These are phyloP conservation scores for Lophiostoma macrostomum DNA, from an alignment of 495 filamentous ascomycete genomes.

Conservation along the genomic window DNA sequence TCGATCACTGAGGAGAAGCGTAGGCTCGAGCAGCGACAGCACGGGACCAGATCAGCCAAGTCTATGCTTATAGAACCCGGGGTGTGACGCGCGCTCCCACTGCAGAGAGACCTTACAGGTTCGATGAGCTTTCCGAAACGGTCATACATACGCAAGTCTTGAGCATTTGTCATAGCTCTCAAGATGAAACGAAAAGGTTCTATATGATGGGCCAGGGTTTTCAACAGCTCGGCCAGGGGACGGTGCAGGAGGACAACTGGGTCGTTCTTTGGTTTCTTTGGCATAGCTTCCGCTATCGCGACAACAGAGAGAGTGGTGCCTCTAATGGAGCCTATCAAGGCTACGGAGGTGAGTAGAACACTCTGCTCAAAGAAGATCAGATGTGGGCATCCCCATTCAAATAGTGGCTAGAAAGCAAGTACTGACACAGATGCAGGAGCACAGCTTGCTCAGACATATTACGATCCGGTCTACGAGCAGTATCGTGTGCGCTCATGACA, in stretches of 20 bases:
- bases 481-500: background rate
- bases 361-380: background rate
- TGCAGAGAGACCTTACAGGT: slow-evolving; percentile 35
- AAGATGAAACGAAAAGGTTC: slow-evolving; percentile 24
- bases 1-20: background rate
- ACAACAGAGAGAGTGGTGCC: slow-evolving; percentile 33
- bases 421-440: background rate
- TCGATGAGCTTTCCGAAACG: slow-evolving; percentile 39
- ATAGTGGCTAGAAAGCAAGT: too few species aligned
- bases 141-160: slow-evolving; percentile 39
- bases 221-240: too few species aligned
- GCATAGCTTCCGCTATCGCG: slow-evolving; percentile 44
- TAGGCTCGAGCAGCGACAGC: background rate
- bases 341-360: background rate
- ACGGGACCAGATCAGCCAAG: too few species aligned
- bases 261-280: slow-evolving; percentile 41
- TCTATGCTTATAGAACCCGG: slow-evolving; percentile 25
- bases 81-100: slow-evolving; percentile 17
- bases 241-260: slow-evolving; percentile 42
- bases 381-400: background rate
- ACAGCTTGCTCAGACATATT: background rate
- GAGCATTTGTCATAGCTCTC: slow-evolving; percentile 27
- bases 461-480: background rate
- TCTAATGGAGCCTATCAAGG: background rate
- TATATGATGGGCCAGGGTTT: slow-evolving; percentile 39